Base-by-base conservation (phyloP, 192 early-diverging fungal genomes). In the Geranomyces michiganensis region DNA sequence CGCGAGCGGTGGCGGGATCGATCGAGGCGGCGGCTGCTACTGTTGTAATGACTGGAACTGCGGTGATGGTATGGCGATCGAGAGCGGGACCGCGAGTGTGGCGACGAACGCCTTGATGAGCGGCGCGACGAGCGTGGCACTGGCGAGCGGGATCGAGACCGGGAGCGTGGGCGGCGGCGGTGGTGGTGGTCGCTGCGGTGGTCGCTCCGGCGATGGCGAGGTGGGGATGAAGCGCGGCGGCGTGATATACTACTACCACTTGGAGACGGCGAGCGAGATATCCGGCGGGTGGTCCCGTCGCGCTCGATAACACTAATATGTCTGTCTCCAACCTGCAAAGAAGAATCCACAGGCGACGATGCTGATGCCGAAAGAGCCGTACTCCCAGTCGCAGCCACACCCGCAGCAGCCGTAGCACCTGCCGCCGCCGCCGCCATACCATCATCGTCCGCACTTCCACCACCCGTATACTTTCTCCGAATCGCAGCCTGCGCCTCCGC, bases 401-500 rank as follows among this genome's bases (percentile, higher is more conserved):
- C 30, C 55, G 33, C 43, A 68, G 74, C 21, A 59, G 61, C 19
- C 65, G 48, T n/a, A 31, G 9, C 43, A 45, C 26, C 21, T 55
- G 27, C 43, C 10, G 19, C 19, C 46, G 10, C 46, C 19, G 46
- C 19, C 46, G 10, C 66, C 21, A 56, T 56, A 10, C 45, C 59
- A 56, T 59, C 33, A 2, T 63, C 68, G 41, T 67, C 68, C 33
- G 64, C 74, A 24, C 60, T 68, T 30, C 73, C 36, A 10, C 36
- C 36, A 10, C 36, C 36, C 3, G 36, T 41, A 53, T 74, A 75
- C 31, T 72, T 82, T 47, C 47, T 68, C 30, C 62, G 64, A 60
- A 87, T 87, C 36, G 76, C 56, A 48, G 74, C 32, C 63, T 85
- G 81, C 13, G 85, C 86, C 63, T 87, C 86, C 26, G 77, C 65